Percentiles rank a stretch among this genome's conserved stretches.
These are phyloP conservation scores for Xylaria sp. DNA, from an alignment of 2,329 filamentous ascomycete species.

Conservation along the genomic window DNA sequence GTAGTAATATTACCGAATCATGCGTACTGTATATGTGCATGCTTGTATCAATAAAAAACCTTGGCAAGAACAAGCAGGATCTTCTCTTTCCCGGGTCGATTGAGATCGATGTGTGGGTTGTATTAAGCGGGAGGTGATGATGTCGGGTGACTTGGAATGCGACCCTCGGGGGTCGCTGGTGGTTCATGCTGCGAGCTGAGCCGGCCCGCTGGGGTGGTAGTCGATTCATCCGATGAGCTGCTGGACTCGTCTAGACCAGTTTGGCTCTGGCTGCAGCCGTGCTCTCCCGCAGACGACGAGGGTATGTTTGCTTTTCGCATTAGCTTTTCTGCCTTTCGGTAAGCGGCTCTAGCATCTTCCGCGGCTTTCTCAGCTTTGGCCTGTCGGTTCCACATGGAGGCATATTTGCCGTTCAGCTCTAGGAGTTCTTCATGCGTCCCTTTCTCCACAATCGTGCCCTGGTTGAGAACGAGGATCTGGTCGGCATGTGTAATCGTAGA, in stretches of 20 bases:
- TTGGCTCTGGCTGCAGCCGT: constrained; percentile 48
- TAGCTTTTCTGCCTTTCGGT: constrained; percentile 56
- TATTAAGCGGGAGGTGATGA: constrained; percentile 41
- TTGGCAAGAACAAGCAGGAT: constrained; percentile 37
- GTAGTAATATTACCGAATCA: constrained; percentile 43
- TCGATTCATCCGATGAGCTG: constrained; percentile 50
- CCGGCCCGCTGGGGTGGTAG: constrained; percentile 35
- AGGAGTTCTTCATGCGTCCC: constrained; percentile 84
- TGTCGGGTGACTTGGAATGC: constrained; percentile 10
- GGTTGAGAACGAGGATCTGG: constrained; percentile 82
- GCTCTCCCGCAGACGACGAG: constrained; percentile 43
- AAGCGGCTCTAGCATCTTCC: constrained; percentile 64
- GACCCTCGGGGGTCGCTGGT: constrained; percentile 27
- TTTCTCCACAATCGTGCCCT: constrained; percentile 79
- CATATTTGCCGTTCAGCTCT: constrained; percentile 76
- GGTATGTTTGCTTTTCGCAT: constrained; percentile 63
- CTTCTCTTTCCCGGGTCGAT: constrained; percentile 28
- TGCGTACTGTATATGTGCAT: constrained; percentile 40
- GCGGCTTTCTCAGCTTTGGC: constrained; percentile 79
- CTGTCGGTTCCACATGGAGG: constrained; percentile 90
- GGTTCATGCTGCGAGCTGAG: constrained; percentile 37
- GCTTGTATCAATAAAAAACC: constrained; percentile 23
- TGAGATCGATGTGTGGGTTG: constrained; percentile 34
- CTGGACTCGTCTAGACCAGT: constrained; percentile 56
- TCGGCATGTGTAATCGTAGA: constrained; percentile 89